Percentiles rank a stretch among this genome's conserved stretches.
Conservation (phyloP, 1,284 basidiomycete genomes). For the Moesziomyces sp. region DNA sequence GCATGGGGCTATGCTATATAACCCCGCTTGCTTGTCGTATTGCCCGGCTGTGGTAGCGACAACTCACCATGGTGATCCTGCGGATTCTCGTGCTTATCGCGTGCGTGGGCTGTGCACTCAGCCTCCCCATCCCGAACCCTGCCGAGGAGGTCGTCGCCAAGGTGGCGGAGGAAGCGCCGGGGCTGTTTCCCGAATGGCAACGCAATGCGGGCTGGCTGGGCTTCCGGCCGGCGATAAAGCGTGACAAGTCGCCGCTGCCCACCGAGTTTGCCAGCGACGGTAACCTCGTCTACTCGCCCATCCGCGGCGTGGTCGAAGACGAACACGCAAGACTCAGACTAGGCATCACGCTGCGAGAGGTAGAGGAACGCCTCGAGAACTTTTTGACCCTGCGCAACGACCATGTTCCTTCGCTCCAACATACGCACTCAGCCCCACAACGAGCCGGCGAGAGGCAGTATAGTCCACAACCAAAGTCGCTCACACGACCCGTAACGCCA, state of each 20-base stretch:
- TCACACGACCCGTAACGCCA: too few species aligned
- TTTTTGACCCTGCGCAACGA: background rate
- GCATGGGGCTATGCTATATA: too few species aligned
- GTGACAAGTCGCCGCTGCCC: background rate
- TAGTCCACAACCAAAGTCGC: too few species aligned
- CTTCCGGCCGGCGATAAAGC: background rate
- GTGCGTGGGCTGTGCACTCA: too few species aligned
- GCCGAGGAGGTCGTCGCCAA: background rate
- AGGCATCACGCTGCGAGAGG: constrained; percentile 6
- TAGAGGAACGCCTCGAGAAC: background rate
- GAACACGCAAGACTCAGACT: background rate
- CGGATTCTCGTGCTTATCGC: too few species aligned
- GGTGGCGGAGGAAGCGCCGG: background rate
- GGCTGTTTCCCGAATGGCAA: background rate
- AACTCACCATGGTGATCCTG: too few species aligned
- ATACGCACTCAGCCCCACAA: too few species aligned
- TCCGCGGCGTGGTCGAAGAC: constrained; percentile 7
- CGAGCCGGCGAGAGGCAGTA: too few species aligned
- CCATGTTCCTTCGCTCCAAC: too few species aligned
- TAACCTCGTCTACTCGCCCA: constrained; percentile 16
- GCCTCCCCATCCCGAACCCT: too few species aligned
- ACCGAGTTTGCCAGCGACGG: background rate
- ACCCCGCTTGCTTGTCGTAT: too few species aligned
- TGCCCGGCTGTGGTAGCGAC: too few species aligned
- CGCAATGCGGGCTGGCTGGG: constrained; percentile 7